Base-by-base conservation (phyloP, 495 filamentous ascomycete species). In the Chaetomium cochliodes region DNA sequence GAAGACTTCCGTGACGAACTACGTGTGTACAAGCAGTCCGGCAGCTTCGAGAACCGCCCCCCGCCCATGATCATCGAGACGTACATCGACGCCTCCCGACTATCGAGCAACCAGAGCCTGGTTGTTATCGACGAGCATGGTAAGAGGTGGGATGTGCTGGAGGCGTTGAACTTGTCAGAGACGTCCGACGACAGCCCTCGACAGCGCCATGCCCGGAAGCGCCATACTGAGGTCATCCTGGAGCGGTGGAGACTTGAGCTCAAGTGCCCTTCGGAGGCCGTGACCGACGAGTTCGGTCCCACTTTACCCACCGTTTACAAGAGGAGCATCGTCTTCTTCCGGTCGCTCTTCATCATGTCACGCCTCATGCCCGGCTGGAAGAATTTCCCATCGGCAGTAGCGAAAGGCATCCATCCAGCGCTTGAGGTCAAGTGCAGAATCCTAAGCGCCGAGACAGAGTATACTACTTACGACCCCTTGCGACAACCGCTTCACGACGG, bases 221-320 rank as follows among this genome's bases (percentile, higher is more conserved):
- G 81, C 28, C 77, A 79, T 64, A 79, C 78, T 37, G 86, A 93
- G 73, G 85, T 98, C 55, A 82, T 97, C 58, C 78, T 98, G 70
- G 94, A 98, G 76, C 84, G 94, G 52, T 98, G 94, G 94, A 87
- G 78, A 58, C 80, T 98, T 67, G 88, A 93, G 70, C 80, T 98
- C 64, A 89, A 87, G 66, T 74, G 77, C 60, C 62, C 72, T 41
- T 74, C 82, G 18, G 74, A 80, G n/a, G 80, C 81, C 55, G 72
- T 81, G 30, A 50, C 37, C 5, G 82, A 86, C 18, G 90, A 94
- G 67, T 84, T 92, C 68, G 86, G 82, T 41, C 81, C 86, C 37
- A 84, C 85, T 22, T 79, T 97, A 54, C 92, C 94, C 5, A 93
- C 91, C 25, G 87, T 94, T 64, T 98, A 98, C 81, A 98, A 98